Conservation (phyloP, 2,329 filamentous ascomycete genomes). For the Diaporthe sp. region DNA sequence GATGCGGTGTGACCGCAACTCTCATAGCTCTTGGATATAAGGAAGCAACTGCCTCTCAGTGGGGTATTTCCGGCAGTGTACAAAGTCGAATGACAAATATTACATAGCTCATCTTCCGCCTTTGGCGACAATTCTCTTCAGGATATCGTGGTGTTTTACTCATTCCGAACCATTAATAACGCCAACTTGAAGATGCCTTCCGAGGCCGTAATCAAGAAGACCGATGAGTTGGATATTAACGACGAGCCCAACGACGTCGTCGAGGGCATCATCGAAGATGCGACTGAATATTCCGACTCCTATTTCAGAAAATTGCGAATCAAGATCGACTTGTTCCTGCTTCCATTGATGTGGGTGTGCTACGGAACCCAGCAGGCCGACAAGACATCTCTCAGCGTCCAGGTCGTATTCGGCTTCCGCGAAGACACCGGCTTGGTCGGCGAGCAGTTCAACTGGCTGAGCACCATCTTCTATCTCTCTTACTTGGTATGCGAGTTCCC, state of each 20-base stretch:
- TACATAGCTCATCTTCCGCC: background rate
- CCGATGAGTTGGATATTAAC: background rate
- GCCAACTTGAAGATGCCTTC: background rate
- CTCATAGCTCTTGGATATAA: background rate
- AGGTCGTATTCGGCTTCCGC: slow-evolving; percentile 50
- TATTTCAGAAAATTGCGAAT: slow-evolving; percentile 27
- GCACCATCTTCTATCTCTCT: slow-evolving; percentile 50
- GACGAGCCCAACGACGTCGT: background rate
- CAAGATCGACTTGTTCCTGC: slow-evolving; percentile 36
- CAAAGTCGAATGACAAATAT: background rate
- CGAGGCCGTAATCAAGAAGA: background rate
- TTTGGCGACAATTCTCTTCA: background rate
- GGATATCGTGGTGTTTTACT: background rate
- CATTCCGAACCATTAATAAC: background rate
- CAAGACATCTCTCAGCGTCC: slow-evolving; percentile 46
- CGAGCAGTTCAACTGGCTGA: slow-evolving; percentile 48
- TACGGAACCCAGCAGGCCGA: slow-evolving; percentile 40
- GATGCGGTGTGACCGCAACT: background rate
- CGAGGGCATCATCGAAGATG: slow-evolving; percentile 10
- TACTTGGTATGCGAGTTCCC: slow-evolving; percentile 49
- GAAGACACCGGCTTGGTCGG: slow-evolving; percentile 49
- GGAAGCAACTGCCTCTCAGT: background rate
- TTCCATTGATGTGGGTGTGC: slow-evolving; percentile 39
- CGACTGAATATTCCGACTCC: slow-evolving; percentile 22
- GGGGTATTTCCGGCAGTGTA: background rate